Conservation (phyloP, 2,329 filamentous ascomycete species). For the Berkeleyomyces basicola region DNA sequence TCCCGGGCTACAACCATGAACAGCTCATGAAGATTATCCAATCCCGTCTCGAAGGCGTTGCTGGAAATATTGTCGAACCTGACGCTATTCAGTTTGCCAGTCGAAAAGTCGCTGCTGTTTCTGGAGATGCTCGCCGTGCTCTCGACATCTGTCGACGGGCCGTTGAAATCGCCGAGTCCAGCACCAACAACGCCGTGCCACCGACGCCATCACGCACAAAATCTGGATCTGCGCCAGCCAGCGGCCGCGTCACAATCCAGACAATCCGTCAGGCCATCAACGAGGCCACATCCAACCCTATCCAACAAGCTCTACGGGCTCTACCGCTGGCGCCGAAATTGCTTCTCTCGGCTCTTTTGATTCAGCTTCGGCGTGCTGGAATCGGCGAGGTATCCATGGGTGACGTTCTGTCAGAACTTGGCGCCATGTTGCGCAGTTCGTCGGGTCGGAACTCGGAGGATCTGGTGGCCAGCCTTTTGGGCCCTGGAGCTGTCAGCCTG, state of each 20-base stretch:
- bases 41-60: constrained; percentile 76
- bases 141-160: constrained; percentile 90
- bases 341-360: constrained; percentile 66
- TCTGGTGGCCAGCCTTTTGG: constrained; percentile 11
- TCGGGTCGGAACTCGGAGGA: constrained; percentile 11
- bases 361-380: constrained; percentile 65
- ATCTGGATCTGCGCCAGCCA: constrained; percentile 25
- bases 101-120: constrained; percentile 90
- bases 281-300: constrained; percentile 81
- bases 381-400: constrained; percentile 76
- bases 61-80: constrained; percentile 74
- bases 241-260: constrained; percentile 62
- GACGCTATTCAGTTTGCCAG: constrained; percentile 94
- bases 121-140: constrained; percentile 79
- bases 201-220: constrained; percentile 18
- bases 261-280: constrained; percentile 90
- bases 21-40: constrained; percentile 96
- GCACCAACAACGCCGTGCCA: constrained; percentile 19
- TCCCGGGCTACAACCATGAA: constrained; percentile 91
- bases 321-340: constrained; percentile 72
- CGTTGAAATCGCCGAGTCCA: constrained; percentile 72
- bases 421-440: constrained; percentile 11
- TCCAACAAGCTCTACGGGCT: constrained; percentile 74
- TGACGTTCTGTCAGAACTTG: constrained; percentile 66
- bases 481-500: background rate